Conservation (phyloP, 1,139 yeast genomes). For the Blastobotrys proliferans region DNA sequence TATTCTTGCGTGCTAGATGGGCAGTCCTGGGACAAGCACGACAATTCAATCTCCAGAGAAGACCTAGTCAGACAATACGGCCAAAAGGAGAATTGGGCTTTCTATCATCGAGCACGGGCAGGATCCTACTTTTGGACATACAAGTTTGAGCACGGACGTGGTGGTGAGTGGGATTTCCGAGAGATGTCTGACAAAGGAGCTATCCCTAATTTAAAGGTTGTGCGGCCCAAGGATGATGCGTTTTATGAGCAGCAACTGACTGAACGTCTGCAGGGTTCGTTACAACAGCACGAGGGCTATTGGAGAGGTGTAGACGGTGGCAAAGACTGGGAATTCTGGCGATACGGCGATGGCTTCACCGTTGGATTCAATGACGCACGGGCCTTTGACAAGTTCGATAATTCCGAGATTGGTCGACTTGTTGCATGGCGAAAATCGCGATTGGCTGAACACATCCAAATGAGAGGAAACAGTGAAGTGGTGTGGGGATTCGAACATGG, state of each 20-base stretch:
- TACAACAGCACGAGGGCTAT: conserved; percentile 52
- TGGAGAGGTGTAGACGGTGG: conserved; percentile 62
- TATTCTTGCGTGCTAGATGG: conserved; percentile 85
- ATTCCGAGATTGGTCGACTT: conserved; percentile 68
- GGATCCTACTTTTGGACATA: conserved; percentile 91
- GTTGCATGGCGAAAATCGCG: conserved; percentile 62
- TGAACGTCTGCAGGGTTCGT: conserved; percentile 42
- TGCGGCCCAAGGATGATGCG: conserved; percentile 38
- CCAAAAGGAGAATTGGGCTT: conserved; percentile 41
- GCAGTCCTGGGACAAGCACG: conserved; percentile 59
- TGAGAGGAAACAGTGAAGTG: conserved; percentile 51
- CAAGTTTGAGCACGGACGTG: conserved; percentile 81
- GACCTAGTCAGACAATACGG: conserved; percentile 43
- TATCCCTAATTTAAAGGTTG: conserved; percentile 38
- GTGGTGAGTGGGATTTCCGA: conserved; percentile 94
- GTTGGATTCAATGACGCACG: conserved; percentile 71
- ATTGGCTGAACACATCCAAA: conserved; percentile 51
- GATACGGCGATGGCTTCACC: conserved; percentile 71
- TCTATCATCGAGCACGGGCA: conserved; percentile 50
- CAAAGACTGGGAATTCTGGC: conserved; percentile 71
- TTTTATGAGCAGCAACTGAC: conserved; percentile 18
- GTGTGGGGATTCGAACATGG: conserved; percentile 93
- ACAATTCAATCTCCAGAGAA: conserved; percentile 40
- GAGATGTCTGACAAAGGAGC: conserved; percentile 72
- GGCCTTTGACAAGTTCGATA: conserved; percentile 63